A percentile compares a stretch with the other conserved stretches of the same genome.
These are phyloP conservation scores for Ogataea wickerhamii DNA, from an alignment of 805 yeast genomes.

Conservation along the genomic window DNA sequence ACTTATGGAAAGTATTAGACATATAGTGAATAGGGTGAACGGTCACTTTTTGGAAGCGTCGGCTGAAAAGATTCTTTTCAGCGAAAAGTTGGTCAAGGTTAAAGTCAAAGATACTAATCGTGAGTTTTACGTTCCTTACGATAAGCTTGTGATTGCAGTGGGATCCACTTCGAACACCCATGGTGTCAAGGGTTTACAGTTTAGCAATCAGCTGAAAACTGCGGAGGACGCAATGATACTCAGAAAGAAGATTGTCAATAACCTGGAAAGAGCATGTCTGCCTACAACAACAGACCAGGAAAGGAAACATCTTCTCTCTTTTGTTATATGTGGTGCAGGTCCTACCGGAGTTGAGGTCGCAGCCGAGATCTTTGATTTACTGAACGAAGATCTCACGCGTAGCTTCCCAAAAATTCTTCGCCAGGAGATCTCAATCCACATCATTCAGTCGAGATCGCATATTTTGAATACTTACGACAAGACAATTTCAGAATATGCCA, in stretches of 20 bases:
- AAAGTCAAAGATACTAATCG: slow-evolving; percentile 39
- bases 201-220: slow-evolving; percentile 59
- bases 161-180: slow-evolving; percentile 68
- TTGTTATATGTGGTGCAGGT: slow-evolving; percentile 73
- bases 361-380: slow-evolving; percentile 63
- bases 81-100: slow-evolving; percentile 56
- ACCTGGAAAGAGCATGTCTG: slow-evolving; percentile 59
- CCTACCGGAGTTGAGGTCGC: slow-evolving; percentile 76
- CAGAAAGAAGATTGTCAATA: slow-evolving; percentile 50
- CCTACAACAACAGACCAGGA: slow-evolving; percentile 64
- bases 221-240: slow-evolving; percentile 61
- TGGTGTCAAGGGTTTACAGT: slow-evolving; percentile 65
- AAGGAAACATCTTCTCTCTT: slow-evolving; percentile 55
- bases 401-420: slow-evolving; percentile 57
- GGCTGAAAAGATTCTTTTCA: slow-evolving; percentile 56
- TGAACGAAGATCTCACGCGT: slow-evolving; percentile 59
- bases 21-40: slow-evolving; percentile 46
- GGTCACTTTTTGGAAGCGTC: slow-evolving; percentile 64
- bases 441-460: slow-evolving; percentile 65
- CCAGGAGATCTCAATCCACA: slow-evolving; percentile 62
- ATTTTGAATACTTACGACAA: slow-evolving; percentile 68
- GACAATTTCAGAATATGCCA: slow-evolving; percentile 60
- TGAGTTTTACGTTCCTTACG: slow-evolving; percentile 70
- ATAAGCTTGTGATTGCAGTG: slow-evolving; percentile 63
- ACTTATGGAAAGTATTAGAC: slow-evolving; percentile 59